A percentile compares a stretch with the other conserved stretches of the same genome.
Evolutionary conservation across 345 rosid genomes (phyloP).

Genomic region (Linum lewisii): DNA sequence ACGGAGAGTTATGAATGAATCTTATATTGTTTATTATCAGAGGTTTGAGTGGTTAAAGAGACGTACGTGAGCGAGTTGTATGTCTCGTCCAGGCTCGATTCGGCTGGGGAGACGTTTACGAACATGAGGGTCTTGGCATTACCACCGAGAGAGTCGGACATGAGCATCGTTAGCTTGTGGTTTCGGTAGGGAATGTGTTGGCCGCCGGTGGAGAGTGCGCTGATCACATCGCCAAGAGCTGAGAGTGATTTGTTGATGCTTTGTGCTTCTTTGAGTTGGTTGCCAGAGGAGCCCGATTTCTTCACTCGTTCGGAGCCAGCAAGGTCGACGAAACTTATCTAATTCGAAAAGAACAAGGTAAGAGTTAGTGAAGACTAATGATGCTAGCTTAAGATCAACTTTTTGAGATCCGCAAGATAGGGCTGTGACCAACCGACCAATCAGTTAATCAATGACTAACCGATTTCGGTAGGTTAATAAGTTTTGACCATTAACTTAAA

Average conservation of each 20-base stretch:
- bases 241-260: conserved; percentile 95
- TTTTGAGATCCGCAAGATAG: too few species aligned
- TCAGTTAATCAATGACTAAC: too few species aligned
- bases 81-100: conserved; percentile 84
- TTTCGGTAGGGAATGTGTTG: conserved; percentile 92
- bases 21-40: too few species aligned
- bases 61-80: conserved; percentile 77
- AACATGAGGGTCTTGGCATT: conserved; percentile 97
- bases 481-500: too few species aligned
- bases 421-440: too few species aligned
- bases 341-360: too few species aligned
- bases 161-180: conserved; percentile 91
- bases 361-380: too few species aligned
- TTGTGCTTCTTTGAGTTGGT: conserved; percentile 92
- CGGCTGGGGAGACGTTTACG: conserved; percentile 83
- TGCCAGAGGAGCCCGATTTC: conserved; percentile 86
- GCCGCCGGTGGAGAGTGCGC: conserved; percentile 74
- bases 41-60: neutral
- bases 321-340: conserved; percentile 96
- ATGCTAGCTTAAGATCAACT: too few species aligned
- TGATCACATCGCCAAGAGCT: conserved; percentile 88
- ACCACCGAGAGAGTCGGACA: conserved; percentile 98
- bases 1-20: too few species aligned
- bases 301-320: conserved; percentile 96
- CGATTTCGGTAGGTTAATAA: too few species aligned